phyloP scores from a whole-genome alignment of 208 protist species.

The Entamoeba histolytica region DNA sequence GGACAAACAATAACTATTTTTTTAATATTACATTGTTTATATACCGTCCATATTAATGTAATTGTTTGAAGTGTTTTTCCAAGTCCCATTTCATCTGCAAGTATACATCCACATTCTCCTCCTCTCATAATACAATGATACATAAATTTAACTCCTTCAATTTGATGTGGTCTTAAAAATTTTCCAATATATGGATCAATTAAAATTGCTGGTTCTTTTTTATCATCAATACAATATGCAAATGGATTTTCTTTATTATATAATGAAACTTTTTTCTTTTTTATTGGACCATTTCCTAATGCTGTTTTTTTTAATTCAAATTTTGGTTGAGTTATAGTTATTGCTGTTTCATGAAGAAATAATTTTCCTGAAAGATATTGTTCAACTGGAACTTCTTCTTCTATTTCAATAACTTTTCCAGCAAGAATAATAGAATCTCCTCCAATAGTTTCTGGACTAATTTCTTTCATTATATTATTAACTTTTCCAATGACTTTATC shows the following conservation, averaged over 20 bases:
- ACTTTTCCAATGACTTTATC: background rate
- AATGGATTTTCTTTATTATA: background rate
- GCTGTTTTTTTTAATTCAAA: background rate
- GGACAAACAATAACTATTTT: conserved; percentile 55
- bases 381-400: background rate
- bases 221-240: background rate
- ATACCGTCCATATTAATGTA: conserved; percentile 38
- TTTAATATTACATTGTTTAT: conserved; percentile 33
- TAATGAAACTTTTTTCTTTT: background rate
- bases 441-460: background rate
- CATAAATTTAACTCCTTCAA: conserved; percentile 39
- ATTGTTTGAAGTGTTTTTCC: conserved; percentile 45
- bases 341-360: background rate
- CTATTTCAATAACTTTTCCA: background rate
- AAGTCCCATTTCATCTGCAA: conserved; percentile 42
- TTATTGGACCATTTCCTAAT: background rate
- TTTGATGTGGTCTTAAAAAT: conserved; percentile 31
- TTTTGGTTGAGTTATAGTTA: background rate
- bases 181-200: conserved; percentile 21
- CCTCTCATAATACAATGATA: conserved; percentile 35
- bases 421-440: background rate
- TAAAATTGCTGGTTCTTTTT: conserved; percentile 6
- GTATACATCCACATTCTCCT: conserved; percentile 37
- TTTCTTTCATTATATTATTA: background rate
- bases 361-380: background rate